Percentiles rank a stretch among this genome's conserved stretches.
These are phyloP conservation scores for Tuber umbilicatum DNA, from an alignment of 495 filamentous ascomycete genomes.

Conservation along the genomic window DNA sequence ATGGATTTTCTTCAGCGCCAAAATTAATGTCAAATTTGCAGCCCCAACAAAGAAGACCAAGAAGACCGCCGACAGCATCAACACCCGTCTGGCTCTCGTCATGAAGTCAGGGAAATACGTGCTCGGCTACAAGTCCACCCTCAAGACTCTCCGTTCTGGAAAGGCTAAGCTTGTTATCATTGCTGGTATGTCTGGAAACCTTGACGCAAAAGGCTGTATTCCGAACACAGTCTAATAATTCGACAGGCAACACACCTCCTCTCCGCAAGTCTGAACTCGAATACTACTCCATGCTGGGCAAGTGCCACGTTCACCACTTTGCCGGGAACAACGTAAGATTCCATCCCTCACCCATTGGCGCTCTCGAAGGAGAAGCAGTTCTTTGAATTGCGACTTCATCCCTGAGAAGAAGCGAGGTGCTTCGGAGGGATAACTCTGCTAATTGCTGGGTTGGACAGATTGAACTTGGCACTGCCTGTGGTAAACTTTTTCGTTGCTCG, in stretches of 20 bases:
- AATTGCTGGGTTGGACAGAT: constrained; percentile 54
- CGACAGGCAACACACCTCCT: constrained; percentile 71
- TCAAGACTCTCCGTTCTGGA: constrained; percentile 86
- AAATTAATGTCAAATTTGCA: constrained; percentile 50
- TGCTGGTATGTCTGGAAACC: constrained; percentile 50
- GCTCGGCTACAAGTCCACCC: constrained; percentile 81
- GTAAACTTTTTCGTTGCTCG: constrained; percentile 82
- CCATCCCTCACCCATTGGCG: constrained; percentile 3
- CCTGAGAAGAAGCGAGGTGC: constrained; percentile 70
- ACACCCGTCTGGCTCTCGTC: constrained; percentile 68
- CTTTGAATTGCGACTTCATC: constrained; percentile 40
- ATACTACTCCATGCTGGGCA: constrained; percentile 85
- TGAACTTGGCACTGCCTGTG: constrained; percentile 88
- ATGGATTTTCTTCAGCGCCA: not conserved
- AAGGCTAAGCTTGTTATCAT: constrained; percentile 77
- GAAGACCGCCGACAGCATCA: constrained; percentile 86
- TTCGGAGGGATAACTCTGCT: constrained; percentile 67
- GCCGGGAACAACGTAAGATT: constrained; percentile 89
- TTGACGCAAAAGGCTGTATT: too few relatives aligned
- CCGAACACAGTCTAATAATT: not conserved
- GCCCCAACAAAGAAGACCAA: constrained; percentile 84
- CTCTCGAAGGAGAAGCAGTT: constrained; percentile 36
- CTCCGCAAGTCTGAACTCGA: constrained; percentile 93
- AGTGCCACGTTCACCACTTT: constrained; percentile 94
- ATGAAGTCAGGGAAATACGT: constrained; percentile 89